A percentile compares a stretch with the other conserved stretches of the same genome.
Evolutionary conservation across 345 rosid species (phyloP).

Genomic region (Hypericum androsaemum): DNA sequence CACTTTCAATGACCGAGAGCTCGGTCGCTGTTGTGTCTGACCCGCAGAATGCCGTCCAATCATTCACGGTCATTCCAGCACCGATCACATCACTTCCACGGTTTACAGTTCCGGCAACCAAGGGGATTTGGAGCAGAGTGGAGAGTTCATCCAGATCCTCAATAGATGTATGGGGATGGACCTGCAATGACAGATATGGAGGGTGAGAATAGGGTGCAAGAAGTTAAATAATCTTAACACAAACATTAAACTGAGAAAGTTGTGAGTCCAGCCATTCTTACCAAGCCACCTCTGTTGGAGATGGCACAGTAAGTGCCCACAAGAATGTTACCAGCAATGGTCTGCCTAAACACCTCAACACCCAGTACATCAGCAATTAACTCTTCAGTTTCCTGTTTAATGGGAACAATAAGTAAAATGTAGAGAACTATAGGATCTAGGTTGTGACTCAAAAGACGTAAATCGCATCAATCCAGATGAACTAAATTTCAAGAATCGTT

Average conservation of each 20-base stretch:
- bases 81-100: constrained; percentile 82
- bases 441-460: no score
- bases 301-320: constrained; percentile 86
- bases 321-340: constrained; percentile 84
- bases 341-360: constrained; percentile 92
- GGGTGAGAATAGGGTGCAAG: no score
- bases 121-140: constrained; percentile 33
- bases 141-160: constrained; percentile 95
- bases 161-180: constrained; percentile 84
- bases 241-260: neutral
- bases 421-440: no score
- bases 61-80: constrained; percentile 80
- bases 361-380: constrained; percentile 90
- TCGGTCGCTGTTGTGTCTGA: constrained; percentile 93
- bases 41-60: constrained; percentile 85
- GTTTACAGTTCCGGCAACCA: constrained; percentile 56
- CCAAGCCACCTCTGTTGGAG: constrained; percentile 90
- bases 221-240: no score
- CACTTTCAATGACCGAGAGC: constrained; percentile 77
- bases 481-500: no score
- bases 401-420: neutral
- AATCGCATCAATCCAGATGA: no score
- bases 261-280: constrained; percentile 14
- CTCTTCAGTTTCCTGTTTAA: constrained; percentile 72
- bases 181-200: constrained; percentile 29